A percentile compares a stretch with the other conserved stretches of the same genome.
phyloP scores from a whole-genome alignment of 2,329 filamentous ascomycete species.

The Elsinoe ampelina region DNA sequence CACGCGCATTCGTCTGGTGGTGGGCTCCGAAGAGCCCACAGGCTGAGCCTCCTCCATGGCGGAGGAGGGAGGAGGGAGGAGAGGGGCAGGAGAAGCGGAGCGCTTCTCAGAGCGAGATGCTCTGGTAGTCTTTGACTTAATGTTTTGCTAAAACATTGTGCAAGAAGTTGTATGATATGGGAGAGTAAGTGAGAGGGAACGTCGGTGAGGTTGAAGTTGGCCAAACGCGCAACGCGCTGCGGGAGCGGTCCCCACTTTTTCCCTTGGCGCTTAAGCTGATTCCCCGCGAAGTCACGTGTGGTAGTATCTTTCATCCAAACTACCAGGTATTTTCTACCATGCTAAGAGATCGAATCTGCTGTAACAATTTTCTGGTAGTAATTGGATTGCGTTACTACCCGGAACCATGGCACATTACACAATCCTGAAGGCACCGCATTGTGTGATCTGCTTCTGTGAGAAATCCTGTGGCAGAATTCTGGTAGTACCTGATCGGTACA shows the following conservation, averaged over 20 bases:
- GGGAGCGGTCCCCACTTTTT: neutral
- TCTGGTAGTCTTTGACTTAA: neutral
- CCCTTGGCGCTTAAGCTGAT: neutral
- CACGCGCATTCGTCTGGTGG: neutral
- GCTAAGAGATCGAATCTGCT: too few relatives aligned
- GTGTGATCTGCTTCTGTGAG: too few relatives aligned
- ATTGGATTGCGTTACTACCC: too few relatives aligned
- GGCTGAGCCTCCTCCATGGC: neutral
- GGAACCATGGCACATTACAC: too few relatives aligned
- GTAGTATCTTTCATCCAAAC: neutral
- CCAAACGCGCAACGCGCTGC: conserved; percentile 2
- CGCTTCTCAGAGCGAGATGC: conserved; percentile 2
- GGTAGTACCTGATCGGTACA: too few relatives aligned
- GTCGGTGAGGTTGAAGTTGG: conserved; percentile 1
- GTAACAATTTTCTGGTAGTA: too few relatives aligned
- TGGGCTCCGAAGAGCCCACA: conserved; percentile 6
- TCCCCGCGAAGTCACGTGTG: neutral
- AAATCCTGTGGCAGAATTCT: too few relatives aligned
- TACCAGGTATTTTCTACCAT: neutral
- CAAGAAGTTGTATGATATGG: neutral
- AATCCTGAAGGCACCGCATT: too few relatives aligned
- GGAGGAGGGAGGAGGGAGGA: neutral
- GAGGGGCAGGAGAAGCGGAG: neutral
- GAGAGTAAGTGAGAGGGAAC: neutral
- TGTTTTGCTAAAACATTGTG: conserved; percentile 9